A percentile compares a stretch with the other conserved stretches of the same genome.
phyloP scores from a whole-genome alignment of 1,139 yeast species.

The Lodderomyces metapsilosis region DNA sequence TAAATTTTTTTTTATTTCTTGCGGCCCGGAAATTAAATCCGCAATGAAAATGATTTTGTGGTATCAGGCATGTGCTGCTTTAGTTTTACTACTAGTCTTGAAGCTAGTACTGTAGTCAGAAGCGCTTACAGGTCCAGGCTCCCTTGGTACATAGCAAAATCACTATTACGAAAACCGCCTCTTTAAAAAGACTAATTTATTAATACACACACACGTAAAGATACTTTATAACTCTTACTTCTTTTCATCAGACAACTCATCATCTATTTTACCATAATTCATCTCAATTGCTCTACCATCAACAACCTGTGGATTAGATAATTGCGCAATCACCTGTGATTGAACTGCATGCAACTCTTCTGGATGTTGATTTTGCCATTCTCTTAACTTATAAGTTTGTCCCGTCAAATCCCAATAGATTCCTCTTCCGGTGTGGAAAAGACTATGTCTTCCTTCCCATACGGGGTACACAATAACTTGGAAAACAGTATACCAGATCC shows the following conservation, averaged over 20 bases:
- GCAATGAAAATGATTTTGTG: not conserved
- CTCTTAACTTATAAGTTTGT: constrained; percentile 64
- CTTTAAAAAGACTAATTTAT: too few relatives aligned
- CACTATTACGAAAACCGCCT: too few relatives aligned
- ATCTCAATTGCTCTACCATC: constrained; percentile 28
- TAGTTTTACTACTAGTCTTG: too few relatives aligned
- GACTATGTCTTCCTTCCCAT: constrained; percentile 66
- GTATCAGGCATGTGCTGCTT: too few relatives aligned
- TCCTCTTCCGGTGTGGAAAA: constrained; percentile 65
- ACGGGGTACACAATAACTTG: constrained; percentile 62
- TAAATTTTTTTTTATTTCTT: not conserved
- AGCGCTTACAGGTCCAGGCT: too few relatives aligned
- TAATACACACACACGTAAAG: constrained; percentile 2
- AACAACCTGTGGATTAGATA: constrained; percentile 25
- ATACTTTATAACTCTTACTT: too few relatives aligned
- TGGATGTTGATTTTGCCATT: constrained; percentile 71
- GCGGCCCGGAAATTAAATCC: constrained; percentile 3
- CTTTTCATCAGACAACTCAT: constrained; percentile 23
- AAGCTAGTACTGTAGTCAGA: too few relatives aligned
- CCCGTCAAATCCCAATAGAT: constrained; percentile 83
- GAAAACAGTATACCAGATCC: constrained; percentile 61
- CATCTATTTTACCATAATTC: constrained; percentile 27
- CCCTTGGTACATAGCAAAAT: too few relatives aligned
- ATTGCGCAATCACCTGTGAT: constrained; percentile 51
- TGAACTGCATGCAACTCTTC: constrained; percentile 67